A percentile compares a stretch with the other conserved stretches of the same genome.
Conservation (phyloP, 371 early-diverging fungal species). For the Mucor saturninus region DNA sequence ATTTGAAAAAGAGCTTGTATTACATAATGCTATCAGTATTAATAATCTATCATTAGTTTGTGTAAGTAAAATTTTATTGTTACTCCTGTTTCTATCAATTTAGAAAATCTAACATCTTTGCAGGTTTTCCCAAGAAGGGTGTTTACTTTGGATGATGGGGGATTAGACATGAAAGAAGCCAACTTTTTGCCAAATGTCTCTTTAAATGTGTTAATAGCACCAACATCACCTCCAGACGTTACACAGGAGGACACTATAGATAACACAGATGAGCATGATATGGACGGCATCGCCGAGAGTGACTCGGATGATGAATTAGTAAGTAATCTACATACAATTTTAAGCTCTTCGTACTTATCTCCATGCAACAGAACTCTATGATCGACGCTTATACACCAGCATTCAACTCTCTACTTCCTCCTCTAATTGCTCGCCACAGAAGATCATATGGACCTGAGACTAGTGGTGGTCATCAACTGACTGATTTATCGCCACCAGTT, state of each 20-base stretch:
- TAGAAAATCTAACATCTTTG: neutral
- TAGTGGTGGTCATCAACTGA: slow-evolving; percentile 11
- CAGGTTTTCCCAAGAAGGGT: slow-evolving; percentile 27
- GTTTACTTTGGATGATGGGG: slow-evolving; percentile 15
- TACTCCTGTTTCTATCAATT: neutral
- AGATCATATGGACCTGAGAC: neutral
- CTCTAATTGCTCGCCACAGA: neutral
- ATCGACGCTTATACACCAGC: too few relatives aligned
- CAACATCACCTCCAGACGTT: neutral
- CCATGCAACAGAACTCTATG: too few relatives aligned
- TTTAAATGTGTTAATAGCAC: slow-evolving; percentile 22
- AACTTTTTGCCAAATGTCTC: slow-evolving; percentile 46
- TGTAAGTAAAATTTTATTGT: neutral
- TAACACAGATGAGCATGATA: neutral
- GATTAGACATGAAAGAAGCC: slow-evolving; percentile 32
- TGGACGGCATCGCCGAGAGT: neutral
- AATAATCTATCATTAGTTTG: slow-evolving; percentile 7
- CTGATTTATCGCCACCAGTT: slow-evolving; percentile 6
- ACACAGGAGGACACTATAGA: neutral
- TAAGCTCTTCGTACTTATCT: too few relatives aligned
- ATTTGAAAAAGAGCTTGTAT: neutral
- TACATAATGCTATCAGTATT: neutral
- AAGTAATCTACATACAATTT: too few relatives aligned
- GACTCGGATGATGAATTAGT: neutral
- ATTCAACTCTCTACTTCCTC: too few relatives aligned